Percentiles rank a stretch among this genome's conserved stretches.
These are phyloP conservation scores for Emericellopsis atlantica DNA, from an alignment of 2,329 filamentous ascomycete species.

Conservation along the genomic window DNA sequence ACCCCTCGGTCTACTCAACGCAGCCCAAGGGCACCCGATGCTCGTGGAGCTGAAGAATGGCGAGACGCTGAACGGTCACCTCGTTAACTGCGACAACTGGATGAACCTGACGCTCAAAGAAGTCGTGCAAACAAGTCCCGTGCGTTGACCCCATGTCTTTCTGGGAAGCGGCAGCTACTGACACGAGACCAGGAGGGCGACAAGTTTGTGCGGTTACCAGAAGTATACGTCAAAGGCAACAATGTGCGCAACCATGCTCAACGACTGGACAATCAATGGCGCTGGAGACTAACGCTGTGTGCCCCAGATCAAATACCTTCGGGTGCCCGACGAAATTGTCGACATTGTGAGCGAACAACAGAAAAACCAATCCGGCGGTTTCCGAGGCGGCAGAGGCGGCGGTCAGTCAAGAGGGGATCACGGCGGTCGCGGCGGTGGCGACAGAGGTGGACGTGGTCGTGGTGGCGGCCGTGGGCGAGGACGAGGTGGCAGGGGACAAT, in stretches of 20 bases:
- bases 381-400: slow-evolving; percentile 54
- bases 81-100: slow-evolving; percentile 97
- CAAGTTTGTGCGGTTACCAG: slow-evolving; percentile 81
- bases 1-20: slow-evolving; percentile 75
- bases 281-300: neutral
- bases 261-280: neutral
- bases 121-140: slow-evolving; percentile 87
- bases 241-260: slow-evolving; percentile 51
- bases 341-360: slow-evolving; percentile 90
- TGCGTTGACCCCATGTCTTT: slow-evolving; percentile 19
- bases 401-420: slow-evolving; percentile 47
- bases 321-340: slow-evolving; percentile 93
- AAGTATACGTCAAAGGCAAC: slow-evolving; percentile 94
- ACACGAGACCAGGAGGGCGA: slow-evolving; percentile 59
- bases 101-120: slow-evolving; percentile 98
- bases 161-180: neutral
- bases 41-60: slow-evolving; percentile 95
- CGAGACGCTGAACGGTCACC: slow-evolving; percentile 91
- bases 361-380: slow-evolving; percentile 48
- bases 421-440: slow-evolving; percentile 40
- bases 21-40: slow-evolving; percentile 95
- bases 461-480: slow-evolving; percentile 19
- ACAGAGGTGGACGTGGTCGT: slow-evolving; percentile 31
- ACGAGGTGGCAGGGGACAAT: slow-evolving; percentile 15
- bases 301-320: slow-evolving; percentile 87